Evolutionary conservation across 169 alveolate species (phyloP).

Genomic region (Babesia gibsoni): DNA sequence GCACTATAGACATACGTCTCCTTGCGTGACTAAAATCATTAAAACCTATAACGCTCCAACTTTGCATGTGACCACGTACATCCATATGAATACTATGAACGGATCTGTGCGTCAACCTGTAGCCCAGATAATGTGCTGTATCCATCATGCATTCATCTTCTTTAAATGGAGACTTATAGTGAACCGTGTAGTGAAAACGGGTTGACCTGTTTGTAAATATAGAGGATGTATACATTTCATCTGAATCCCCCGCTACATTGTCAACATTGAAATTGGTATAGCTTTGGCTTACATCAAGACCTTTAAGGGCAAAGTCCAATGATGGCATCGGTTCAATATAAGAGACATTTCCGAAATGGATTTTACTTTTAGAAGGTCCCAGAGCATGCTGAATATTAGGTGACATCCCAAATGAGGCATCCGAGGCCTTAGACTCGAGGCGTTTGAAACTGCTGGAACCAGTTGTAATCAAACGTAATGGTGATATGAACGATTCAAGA

Average conservation of each 20-base stretch:
- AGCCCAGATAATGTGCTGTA: conserved; percentile 36
- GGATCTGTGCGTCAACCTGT: conserved; percentile 31
- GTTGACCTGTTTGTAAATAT: background rate
- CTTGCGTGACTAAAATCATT: conserved; percentile 16
- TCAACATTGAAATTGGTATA: conserved; percentile 2
- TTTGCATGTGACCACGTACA: conserved; percentile 6
- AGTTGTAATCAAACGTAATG: background rate
- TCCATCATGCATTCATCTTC: conserved; percentile 55
- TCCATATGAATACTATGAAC: background rate
- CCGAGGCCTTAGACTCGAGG: conserved; percentile 5
- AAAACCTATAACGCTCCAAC: conserved; percentile 33
- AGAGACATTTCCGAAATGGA: conserved; percentile 52
- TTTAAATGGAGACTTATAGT: conserved; percentile 18
- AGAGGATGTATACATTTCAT: conserved; percentile 14
- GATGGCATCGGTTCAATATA: conserved; percentile 21
- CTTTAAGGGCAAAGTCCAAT: background rate
- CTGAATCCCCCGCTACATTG: background rate
- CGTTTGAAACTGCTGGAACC: background rate
- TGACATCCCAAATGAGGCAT: background rate
- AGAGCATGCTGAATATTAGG: background rate
- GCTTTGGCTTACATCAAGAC: background rate
- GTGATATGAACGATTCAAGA: background rate
- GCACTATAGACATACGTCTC: conserved; percentile 46
- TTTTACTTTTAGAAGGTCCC: conserved; percentile 32
- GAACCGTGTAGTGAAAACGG: background rate